phyloP scores from a whole-genome alignment of 129 eudicot genomes.

The Chrysanthemum lavandulifolium region DNA sequence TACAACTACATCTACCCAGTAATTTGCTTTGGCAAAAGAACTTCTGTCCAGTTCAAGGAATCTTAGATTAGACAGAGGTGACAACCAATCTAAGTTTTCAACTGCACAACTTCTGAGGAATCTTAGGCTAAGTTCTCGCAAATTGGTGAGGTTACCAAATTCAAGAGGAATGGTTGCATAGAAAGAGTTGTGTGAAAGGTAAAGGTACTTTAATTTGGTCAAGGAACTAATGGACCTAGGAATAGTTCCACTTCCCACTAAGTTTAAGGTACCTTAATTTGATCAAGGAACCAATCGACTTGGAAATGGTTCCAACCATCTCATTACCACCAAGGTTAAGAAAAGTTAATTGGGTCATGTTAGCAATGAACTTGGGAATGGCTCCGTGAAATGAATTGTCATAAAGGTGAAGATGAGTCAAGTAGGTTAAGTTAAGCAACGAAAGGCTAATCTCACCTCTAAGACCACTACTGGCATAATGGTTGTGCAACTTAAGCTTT shows the following conservation, averaged over 20 bases:
- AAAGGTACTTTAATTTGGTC: too few relatives aligned
- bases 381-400: not conserved
- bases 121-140: not conserved
- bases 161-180: not conserved
- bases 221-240: too few relatives aligned
- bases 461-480: not conserved
- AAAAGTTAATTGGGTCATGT: not conserved
- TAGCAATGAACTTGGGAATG: not conserved
- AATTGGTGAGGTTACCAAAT: slow-evolving; percentile 18
- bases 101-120: not conserved
- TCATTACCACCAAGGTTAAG: not conserved
- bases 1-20: not conserved
- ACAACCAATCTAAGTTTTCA: slow-evolving; percentile 14
- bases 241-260: too few relatives aligned
- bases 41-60: not conserved
- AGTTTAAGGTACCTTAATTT: too few relatives aligned
- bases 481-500: not conserved
- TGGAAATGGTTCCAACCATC: not conserved
- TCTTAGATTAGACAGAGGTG: not conserved
- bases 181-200: too few relatives aligned
- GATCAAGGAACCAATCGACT: too few relatives aligned
- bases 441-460: not conserved
- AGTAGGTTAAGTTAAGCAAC: not conserved
- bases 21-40: not conserved
- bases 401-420: not conserved